Conservation (phyloP, 768 basidiomycete species). For the Phaeotremella fagi region DNA sequence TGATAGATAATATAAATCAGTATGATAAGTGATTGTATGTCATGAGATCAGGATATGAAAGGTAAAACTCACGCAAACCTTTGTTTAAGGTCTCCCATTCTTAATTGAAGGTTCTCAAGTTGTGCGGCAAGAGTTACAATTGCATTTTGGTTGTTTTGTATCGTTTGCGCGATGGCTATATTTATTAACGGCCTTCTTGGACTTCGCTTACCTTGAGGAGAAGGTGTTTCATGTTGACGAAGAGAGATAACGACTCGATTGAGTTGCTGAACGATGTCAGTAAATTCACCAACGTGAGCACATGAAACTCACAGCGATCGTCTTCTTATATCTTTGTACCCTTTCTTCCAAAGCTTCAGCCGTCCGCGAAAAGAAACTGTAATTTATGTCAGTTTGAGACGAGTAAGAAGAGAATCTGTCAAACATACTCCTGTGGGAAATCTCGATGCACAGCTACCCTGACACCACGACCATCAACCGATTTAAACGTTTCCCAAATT, state of each 20-base stretch:
- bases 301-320: slow-evolving; percentile 26
- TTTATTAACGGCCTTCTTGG: background rate
- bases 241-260: slow-evolving; percentile 26
- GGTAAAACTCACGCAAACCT: slow-evolving; percentile 24
- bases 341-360: slow-evolving; percentile 30
- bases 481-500: slow-evolving; percentile 32
- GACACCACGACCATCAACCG: slow-evolving; percentile 26
- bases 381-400: slow-evolving; percentile 1
- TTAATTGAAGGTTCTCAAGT: slow-evolving; percentile 25
- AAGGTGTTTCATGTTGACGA: slow-evolving; percentile 20
- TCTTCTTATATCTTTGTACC: slow-evolving; percentile 28
- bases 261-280: slow-evolving; percentile 26
- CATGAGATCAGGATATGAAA: background rate
- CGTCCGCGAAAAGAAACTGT: slow-evolving; percentile 30
- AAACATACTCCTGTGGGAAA: slow-evolving; percentile 32
- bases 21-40: background rate
- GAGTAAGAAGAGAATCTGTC: background rate
- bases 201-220: slow-evolving; percentile 29
- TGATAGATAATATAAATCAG: slow-evolving; percentile 2
- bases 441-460: slow-evolving; percentile 27
- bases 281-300: background rate
- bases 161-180: slow-evolving; percentile 35
- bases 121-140: slow-evolving; percentile 32
- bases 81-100: slow-evolving; percentile 26
- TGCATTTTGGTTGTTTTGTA: slow-evolving; percentile 38